Evolutionary conservation across 2,329 filamentous ascomycete genomes (phyloP), one percentile per base, ranked within the genome.

Genomic region (Fusarium papillatum): DNA sequence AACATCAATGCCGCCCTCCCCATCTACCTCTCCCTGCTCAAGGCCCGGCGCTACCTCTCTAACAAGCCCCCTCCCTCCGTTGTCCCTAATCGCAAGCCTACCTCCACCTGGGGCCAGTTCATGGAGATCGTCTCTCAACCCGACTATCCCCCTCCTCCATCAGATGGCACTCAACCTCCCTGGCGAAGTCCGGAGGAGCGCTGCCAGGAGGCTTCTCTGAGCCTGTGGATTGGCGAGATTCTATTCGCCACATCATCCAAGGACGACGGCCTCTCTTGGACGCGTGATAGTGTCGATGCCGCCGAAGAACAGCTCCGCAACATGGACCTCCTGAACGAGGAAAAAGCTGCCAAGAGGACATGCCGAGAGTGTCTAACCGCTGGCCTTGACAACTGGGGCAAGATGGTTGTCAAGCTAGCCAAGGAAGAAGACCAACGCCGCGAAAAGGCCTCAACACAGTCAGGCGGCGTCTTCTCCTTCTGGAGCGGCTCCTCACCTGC

Each of bases 191-290:
- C 91, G 13, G 87, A 89, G 34, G 91, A 94, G 75, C 89, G 90
- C 43, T 98, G 96, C 83, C 93, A 97, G 76, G 96, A 98, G 83
- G 95, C 95, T 4, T 95, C 92, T 0, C 85, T 98, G 17, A 95
- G 95, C 88, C 90, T 95, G 29, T 97, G 98, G 83, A 96, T 98
- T 74, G 96, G 96, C 70, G 96, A 98, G 85, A 98, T 98, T 64
- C 89, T 98, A 38, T 98, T 94, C 83, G 91, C 95, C 0, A 90
- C 90, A 7, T 78, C 81, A 2, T 85, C 83, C 22, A 86, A 87
- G 63, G 92, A 95, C 61, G 93, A 94, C 72, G 96, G 95, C 1
- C 87, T 98, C 3, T 92, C 92, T 8, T 98, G 96, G 96, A 98
- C 96, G 1, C 91, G 95, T 67, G 95, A 98, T 74, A 95, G 94